Evolutionary conservation across 2,329 filamentous ascomycete genomes (phyloP), one percentile per base, ranked within the genome.

Genomic region (Ascochyta rabiei): DNA sequence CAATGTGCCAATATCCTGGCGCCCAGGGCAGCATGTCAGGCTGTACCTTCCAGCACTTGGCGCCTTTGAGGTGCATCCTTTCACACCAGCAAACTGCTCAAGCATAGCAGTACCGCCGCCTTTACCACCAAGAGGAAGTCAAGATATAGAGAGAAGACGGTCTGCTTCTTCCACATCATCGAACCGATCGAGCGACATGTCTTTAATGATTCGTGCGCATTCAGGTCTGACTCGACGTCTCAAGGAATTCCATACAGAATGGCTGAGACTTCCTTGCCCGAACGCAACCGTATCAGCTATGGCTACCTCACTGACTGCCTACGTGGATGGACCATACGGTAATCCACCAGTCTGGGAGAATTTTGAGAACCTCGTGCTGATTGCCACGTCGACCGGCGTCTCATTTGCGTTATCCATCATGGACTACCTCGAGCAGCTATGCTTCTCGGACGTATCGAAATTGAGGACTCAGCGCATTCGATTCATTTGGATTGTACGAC

Each of bases 1-100:
- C n/a, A 57, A 67, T 33, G 41, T 70, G 3, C 66, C 64, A 2
- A 59, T 70, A 13, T 33, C 48, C 2, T 72, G 67, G 68, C 62
- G 48, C 31, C 67, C 69, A n/a, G 69, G 69, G 3, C 69, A 71
- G 38, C 69, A 72, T 48, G 49, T 72, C 5, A 56, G 69, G n/a
- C 19, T 71, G 2, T 68, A 62, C 38, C 38, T 71, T 10, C 69
- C 68, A 16, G 58, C 54, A 15, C 52, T 72, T 4, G 68, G 68
- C 1, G n/a, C 40, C 4, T 54, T 67, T 5, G 68, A 70, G 38
- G 42, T 61, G 3, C 69, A 71, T 34, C 67, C 69, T 4, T 72
- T 71, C 49, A 72, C 68, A 7, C 67, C 69, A 4, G 66, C 69
- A 7, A 69, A 67, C 8, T 71, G 66, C 50, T 60, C 65, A 2